Conservation (phyloP, 2,329 filamentous ascomycete species). For the Colletotrichum costaricense region DNA sequence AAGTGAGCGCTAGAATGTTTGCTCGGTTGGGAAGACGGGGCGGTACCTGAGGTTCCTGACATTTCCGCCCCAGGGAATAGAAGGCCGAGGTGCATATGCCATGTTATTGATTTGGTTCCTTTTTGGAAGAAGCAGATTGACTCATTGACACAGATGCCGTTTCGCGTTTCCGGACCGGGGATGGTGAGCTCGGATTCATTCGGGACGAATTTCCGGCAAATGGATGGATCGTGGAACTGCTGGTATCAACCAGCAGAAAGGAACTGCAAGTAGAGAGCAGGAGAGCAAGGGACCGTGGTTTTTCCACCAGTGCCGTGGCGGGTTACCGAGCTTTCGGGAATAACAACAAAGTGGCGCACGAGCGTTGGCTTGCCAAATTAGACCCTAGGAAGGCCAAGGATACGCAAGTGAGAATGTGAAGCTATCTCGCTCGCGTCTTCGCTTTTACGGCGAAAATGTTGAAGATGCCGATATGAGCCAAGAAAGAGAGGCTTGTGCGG, state of each 20-base stretch:
- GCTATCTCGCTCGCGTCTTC: constrained; percentile 30
- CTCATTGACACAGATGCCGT: not conserved
- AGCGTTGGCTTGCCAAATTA: not conserved
- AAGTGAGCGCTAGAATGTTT: not conserved
- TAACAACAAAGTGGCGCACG: constrained; percentile 1
- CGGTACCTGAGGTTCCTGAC: constrained; percentile 7
- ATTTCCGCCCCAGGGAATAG: not conserved
- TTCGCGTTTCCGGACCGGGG: constrained; percentile 17
- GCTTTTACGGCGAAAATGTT: constrained; percentile 8
- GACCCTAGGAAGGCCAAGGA: not conserved
- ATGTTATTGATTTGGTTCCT: not conserved
- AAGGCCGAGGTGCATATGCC: constrained; percentile 31
- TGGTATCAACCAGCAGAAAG: not conserved
- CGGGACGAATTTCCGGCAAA: not conserved
- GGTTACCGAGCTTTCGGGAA: constrained; percentile 20
- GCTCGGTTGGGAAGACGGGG: not conserved
- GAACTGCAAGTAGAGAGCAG: not conserved
- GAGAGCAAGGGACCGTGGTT: not conserved
- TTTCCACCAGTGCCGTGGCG: constrained; percentile 24
- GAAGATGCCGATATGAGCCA: constrained; percentile 20
- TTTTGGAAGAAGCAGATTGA: not conserved
- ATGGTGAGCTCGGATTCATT: constrained; percentile 5
- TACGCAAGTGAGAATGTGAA: not conserved
- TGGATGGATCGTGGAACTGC: not conserved
- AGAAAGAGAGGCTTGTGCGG: not conserved